These are phyloP conservation scores for Artomyces pyxidatus DNA, from an alignment of 768 basidiomycete species.

Conservation along the genomic window DNA sequence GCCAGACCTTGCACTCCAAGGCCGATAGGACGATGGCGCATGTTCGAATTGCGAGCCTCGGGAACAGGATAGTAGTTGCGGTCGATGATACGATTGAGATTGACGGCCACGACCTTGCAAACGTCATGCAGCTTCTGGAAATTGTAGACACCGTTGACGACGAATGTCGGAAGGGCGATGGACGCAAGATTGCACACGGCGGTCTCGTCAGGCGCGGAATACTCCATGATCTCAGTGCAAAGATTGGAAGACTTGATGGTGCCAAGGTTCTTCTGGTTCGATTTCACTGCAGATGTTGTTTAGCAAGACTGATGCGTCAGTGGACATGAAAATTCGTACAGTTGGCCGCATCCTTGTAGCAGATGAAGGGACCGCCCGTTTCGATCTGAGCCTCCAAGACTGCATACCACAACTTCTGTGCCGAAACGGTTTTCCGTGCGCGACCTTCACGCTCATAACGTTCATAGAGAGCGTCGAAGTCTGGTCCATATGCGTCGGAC, in stretches of 20 bases:
- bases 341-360: conserved; percentile 96
- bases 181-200: conserved; percentile 99
- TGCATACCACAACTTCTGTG: conserved; percentile 98
- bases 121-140: conserved; percentile 95
- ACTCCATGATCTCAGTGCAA: conserved; percentile 98
- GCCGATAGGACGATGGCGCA: conserved; percentile 96
- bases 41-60: conserved; percentile 88
- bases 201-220: conserved; percentile 93
- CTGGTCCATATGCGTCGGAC: conserved; percentile 80
- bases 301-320: conserved; percentile 1
- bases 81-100: conserved; percentile 92
- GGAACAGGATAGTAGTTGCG: conserved; percentile 93
- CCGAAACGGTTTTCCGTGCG: conserved; percentile 74
- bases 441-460: conserved; percentile 88
- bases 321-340: conserved; percentile 35
- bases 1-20: conserved; percentile 97
- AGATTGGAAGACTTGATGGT: conserved; percentile 99
- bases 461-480: conserved; percentile 82
- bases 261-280: conserved; percentile 96
- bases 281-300: conserved; percentile 56
- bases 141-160: conserved; percentile 77
- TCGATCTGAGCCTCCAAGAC: conserved; percentile 96
- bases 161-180: conserved; percentile 87
- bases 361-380: conserved; percentile 98
- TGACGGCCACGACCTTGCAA: conserved; percentile 84